Conservation (phyloP, 176 grass and related monocot genomes). For the Tuctoria greenei region DNA sequence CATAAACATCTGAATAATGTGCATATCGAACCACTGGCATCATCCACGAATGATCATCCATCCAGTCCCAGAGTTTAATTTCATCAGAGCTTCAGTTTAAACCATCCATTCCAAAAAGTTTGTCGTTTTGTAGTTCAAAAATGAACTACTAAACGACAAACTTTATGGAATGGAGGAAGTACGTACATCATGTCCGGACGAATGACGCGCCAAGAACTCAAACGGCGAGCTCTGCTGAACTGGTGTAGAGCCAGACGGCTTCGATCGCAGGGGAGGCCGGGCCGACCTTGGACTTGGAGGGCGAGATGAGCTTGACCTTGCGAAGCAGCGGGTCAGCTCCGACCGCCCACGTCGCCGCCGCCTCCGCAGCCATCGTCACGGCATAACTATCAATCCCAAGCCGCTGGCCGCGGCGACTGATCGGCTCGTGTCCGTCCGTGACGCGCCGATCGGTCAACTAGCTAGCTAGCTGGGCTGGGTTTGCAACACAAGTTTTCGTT, state of each 20-base stretch:
- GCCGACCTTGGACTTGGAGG: conserved; percentile 74
- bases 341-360: conserved; percentile 69
- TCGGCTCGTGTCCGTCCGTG: background rate
- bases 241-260: conserved; percentile 73
- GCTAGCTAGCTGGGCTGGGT: background rate
- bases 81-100: no score
- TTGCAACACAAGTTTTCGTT: background rate
- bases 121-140: no score
- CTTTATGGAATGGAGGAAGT: no score
- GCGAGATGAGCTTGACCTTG: conserved; percentile 84
- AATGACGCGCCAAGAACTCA: no score
- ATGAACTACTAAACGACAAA: no score
- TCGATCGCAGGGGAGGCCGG: conserved; percentile 42
- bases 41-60: no score
- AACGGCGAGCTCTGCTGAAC: no score
- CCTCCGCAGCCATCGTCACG: conserved; percentile 4
- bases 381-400: background rate
- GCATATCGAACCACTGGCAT: no score
- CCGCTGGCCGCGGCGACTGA: background rate
- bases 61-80: no score
- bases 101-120: no score
- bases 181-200: no score
- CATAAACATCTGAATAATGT: no score
- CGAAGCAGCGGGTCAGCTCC: conserved; percentile 69
- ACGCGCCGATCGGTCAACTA: background rate